Evolutionary conservation across 345 rosid species (phyloP), one percentile per base, ranked within the genome.

Genomic region (Citrus australasica): DNA sequence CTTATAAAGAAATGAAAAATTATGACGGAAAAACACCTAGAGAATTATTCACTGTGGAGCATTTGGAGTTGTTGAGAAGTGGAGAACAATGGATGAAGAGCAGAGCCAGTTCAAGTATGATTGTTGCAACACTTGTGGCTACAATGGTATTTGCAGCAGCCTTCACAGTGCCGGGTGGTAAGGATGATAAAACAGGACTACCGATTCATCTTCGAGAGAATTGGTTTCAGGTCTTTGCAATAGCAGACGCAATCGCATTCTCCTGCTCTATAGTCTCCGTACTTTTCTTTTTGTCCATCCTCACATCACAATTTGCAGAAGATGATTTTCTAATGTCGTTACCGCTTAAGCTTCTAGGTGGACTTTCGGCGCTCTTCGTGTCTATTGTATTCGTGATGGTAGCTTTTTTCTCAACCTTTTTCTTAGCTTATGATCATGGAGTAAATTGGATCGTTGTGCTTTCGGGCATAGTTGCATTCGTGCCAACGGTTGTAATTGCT

Each of bases 91-190:
- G 79, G 71, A 32, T 53, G 51, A 65, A 32, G 32, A 2, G 24
- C 0, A 33, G 40, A 65, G 46, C 72, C n/a, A 22, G 21, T 6
- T 59, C 76, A 14, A 33, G 70, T 7, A 33, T 66, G 63, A 27
- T 78, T 51, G 76, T 78, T 14, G 65, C 71, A 10, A 55, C 81
- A 32, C 76, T 78, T 19, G 8, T 56, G 61, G 61, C 14, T 42
- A 42, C 48, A 42, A 42, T 42, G 48, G 48, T 10, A 42, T 42
- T 42, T 42, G 48, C 48, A 42, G 48, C 48, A 42, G 48, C 48
- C 48, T 42, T 42, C 4, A 42, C 2, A 10, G 48, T 42, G 48
- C 48, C 48, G 1, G 14, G 48, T 42, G 48, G 48, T 10, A 42
- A 42, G 48, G 14, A 42, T 42, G 48, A 42, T 42, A 42, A 42